Base-by-base conservation (phyloP, 495 filamentous ascomycete species). In the Podospora conica region DNA sequence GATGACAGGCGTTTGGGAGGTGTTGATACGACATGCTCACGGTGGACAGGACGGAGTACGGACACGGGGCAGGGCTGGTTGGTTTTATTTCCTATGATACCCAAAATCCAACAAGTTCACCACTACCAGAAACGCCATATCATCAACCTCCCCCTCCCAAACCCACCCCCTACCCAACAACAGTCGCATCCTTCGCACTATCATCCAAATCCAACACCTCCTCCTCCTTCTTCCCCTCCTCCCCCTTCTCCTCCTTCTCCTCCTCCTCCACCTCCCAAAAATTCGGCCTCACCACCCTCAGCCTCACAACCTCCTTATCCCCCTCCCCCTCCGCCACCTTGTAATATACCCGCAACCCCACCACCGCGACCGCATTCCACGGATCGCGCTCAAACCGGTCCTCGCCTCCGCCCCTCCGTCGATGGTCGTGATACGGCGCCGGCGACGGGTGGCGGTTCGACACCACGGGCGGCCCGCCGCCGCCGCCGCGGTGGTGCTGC, bases 351-450 rank as follows among this genome's bases (percentile, higher is more conserved):
- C 88, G 81, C 56, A 96, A 71, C 0, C 92, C 91, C 0, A 95
- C 85, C 2, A 93, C 90, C 55, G 86, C 91, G 0, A 94, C 86
- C 0, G 92, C 91, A 74, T 96, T 95, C 92, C 92, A 96, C 1
- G 91, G 89, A 58, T 93, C 85, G 7, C 69, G 73, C 65, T 79
- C 83, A 55, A 82, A 79, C 58, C 83, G 80, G 58, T 80, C 80
- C 22, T 66, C 66, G 24, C 64, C 64, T 11, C 18, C n/a, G n/a
- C n/a, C 54, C 29, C 25, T 21, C 27, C 31, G 11, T 15, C 22
- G 25, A 9, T 28, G 21, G 3, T 40, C 55, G 25, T 64, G 7
- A n/a, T 24, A 12, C 28, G 25, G 20, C 54, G 53, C n/a, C n/a
- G n/a, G n/a, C n/a, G n/a, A n/a, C n/a, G n/a, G n/a, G n/a, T n/a